These are phyloP conservation scores for Ceratopteris richardii DNA, from an alignment of 75 land plant species.

Conservation along the genomic window DNA sequence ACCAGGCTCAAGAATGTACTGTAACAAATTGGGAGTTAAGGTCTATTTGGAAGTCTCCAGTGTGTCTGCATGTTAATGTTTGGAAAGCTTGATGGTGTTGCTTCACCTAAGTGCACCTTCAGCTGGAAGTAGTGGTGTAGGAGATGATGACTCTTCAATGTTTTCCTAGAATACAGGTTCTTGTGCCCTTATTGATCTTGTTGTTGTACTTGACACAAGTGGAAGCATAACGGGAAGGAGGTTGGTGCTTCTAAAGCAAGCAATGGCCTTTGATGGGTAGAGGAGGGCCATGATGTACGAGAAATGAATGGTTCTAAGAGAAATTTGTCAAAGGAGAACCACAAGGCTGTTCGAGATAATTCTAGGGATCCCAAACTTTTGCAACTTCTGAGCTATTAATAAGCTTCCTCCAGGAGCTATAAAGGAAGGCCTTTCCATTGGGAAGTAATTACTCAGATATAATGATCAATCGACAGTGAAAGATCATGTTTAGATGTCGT, in stretches of 20 bases:
- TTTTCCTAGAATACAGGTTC: slow-evolving; percentile 20
- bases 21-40: neutral
- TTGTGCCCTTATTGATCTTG: slow-evolving; percentile 66
- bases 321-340: neutral
- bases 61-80: slow-evolving; percentile 28
- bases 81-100: slow-evolving; percentile 45
- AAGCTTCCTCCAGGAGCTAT: slow-evolving; percentile 62
- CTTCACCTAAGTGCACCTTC: slow-evolving; percentile 50
- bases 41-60: slow-evolving; percentile 35
- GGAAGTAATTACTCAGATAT: slow-evolving; percentile 87
- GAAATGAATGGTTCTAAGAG: neutral
- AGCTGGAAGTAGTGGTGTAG: neutral
- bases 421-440: slow-evolving; percentile 77
- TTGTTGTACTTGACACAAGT: slow-evolving; percentile 71
- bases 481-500: too few relatives aligned
- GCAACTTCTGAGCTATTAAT: slow-evolving; percentile 44
- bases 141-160: neutral
- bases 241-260: slow-evolving; percentile 59
- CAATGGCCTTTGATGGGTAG: slow-evolving; percentile 49
- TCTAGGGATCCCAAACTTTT: neutral
- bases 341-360: neutral
- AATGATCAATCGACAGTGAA: too few relatives aligned
- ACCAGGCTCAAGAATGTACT: neutral
- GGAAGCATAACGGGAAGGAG: slow-evolving; percentile 64
- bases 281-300: neutral